phyloP scores from a whole-genome alignment of 1,139 yeast genomes.

The Kurtzmaniella quercitrusa region DNA sequence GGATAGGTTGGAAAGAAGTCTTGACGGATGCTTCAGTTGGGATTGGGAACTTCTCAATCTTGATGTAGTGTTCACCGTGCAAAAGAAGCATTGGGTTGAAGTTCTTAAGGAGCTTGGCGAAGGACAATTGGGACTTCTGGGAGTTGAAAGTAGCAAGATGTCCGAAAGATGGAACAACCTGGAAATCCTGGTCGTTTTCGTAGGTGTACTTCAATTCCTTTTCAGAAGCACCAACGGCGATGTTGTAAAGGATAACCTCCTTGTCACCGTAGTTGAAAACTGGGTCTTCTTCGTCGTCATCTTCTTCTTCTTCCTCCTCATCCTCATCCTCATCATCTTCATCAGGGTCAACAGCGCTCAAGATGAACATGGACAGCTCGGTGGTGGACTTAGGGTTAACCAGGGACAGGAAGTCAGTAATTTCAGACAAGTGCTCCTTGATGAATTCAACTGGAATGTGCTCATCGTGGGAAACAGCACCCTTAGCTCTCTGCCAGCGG shows the following conservation, averaged over 20 bases:
- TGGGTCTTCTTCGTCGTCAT: slow-evolving; percentile 47
- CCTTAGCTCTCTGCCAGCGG: slow-evolving; percentile 92
- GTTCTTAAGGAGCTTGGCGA: slow-evolving; percentile 61
- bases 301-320: slow-evolving; percentile 46
- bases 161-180: slow-evolving; percentile 89
- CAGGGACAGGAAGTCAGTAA: slow-evolving; percentile 60
- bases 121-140: slow-evolving; percentile 47
- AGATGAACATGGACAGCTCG: slow-evolving; percentile 76
- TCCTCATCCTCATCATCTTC: slow-evolving; percentile 46
- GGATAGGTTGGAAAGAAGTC: slow-evolving; percentile 65
- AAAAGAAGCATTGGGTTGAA: slow-evolving; percentile 85
- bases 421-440: slow-evolving; percentile 59
- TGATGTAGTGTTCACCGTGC: slow-evolving; percentile 95
- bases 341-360: slow-evolving; percentile 58
- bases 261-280: slow-evolving; percentile 52
- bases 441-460: slow-evolving; percentile 67
- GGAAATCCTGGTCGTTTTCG: slow-evolving; percentile 75
- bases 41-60: slow-evolving; percentile 72
- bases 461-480: slow-evolving; percentile 61
- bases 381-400: slow-evolving; percentile 61
- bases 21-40: slow-evolving; percentile 66
- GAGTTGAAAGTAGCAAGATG: slow-evolving; percentile 70
- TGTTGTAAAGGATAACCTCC: slow-evolving; percentile 79
- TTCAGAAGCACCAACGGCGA: slow-evolving; percentile 84
- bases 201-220: slow-evolving; percentile 74